Percentiles rank a stretch among this genome's conserved stretches.
phyloP scores from a whole-genome alignment of 2,329 filamentous ascomycete species.

The Dothideomycetes sp. region DNA sequence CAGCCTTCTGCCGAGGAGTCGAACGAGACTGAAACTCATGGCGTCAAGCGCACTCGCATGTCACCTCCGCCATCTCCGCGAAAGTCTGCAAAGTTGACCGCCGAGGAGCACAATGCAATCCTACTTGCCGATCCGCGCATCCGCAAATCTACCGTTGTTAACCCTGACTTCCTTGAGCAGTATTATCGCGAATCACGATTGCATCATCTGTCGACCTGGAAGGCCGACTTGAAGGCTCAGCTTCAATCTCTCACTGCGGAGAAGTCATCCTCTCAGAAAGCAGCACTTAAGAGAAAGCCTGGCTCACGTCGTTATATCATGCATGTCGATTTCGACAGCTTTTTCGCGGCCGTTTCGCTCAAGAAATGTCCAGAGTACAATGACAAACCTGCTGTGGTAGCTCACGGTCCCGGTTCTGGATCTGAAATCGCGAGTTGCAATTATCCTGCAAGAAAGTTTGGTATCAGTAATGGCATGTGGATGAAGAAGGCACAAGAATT shows the following conservation, averaged over 20 bases:
- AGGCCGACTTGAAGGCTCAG: slow-evolving; percentile 81
- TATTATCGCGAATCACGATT: slow-evolving; percentile 92
- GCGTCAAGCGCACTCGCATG: slow-evolving; percentile 4
- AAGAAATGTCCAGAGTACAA: slow-evolving; percentile 64
- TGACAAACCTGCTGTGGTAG: slow-evolving; percentile 77
- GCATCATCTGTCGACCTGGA: slow-evolving; percentile 94
- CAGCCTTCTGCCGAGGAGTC: too few species aligned
- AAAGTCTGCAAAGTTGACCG: slow-evolving; percentile 49
- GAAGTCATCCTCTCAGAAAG: slow-evolving; percentile 43
- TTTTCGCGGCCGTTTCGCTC: slow-evolving; percentile 87
- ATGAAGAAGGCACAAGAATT: slow-evolving; percentile 81
- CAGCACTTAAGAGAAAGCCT: slow-evolving; percentile 42
- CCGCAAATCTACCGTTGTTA: slow-evolving; percentile 79
- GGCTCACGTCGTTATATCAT: slow-evolving; percentile 72
- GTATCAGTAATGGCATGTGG: slow-evolving; percentile 98
- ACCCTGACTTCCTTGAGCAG: slow-evolving; percentile 86
- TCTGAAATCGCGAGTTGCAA: slow-evolving; percentile 98
- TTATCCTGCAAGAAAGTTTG: slow-evolving; percentile 75
- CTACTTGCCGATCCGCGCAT: slow-evolving; percentile 76
- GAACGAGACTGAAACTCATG: too few species aligned
- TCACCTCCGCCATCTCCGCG: slow-evolving; percentile 14
- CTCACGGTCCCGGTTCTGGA: slow-evolving; percentile 72
- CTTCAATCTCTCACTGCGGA: slow-evolving; percentile 73
- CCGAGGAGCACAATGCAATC: slow-evolving; percentile 84
- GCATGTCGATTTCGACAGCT: slow-evolving; percentile 97